Conservation (phyloP, 192 early-diverging fungal genomes). For the Coemansia sp. region DNA sequence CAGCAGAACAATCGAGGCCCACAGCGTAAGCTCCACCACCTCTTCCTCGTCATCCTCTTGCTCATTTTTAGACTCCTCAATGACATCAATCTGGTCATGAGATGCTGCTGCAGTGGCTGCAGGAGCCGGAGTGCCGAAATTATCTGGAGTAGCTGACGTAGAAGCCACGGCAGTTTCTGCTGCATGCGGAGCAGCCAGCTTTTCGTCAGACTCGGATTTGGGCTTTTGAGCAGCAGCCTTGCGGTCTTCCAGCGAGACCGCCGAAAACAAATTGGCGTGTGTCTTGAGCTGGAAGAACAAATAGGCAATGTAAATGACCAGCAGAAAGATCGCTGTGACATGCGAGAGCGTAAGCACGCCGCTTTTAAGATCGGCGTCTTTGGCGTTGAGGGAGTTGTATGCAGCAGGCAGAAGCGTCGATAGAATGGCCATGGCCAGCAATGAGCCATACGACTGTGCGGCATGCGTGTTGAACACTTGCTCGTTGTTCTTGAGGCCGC, state of each 20-base stretch:
- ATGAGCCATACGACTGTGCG: slow-evolving; percentile 69
- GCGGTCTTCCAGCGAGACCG: slow-evolving; percentile 32
- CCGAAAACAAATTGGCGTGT: slow-evolving; percentile 62
- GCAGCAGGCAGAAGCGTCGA: slow-evolving; percentile 72
- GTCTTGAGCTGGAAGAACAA: slow-evolving; percentile 77
- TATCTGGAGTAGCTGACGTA: slow-evolving; percentile 7
- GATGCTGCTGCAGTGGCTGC: slow-evolving; percentile 4
- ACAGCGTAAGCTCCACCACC: slow-evolving; percentile 56
- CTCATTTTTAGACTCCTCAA: not conserved
- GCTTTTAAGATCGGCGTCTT: slow-evolving; percentile 42
- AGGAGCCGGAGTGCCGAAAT: not conserved
- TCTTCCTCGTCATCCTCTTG: slow-evolving; percentile 62
- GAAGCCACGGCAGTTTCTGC: slow-evolving; percentile 8
- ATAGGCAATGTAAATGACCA: slow-evolving; percentile 65
- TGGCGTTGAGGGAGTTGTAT: slow-evolving; percentile 53
- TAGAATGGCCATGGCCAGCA: slow-evolving; percentile 65
- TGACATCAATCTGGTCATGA: slow-evolving; percentile 1
- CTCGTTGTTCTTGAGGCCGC: slow-evolving; percentile 72
- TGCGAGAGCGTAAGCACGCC: slow-evolving; percentile 61
- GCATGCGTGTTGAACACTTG: slow-evolving; percentile 70
- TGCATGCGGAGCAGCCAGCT: slow-evolving; percentile 6
- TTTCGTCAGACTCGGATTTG: slow-evolving; percentile 10
- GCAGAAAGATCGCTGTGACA: slow-evolving; percentile 64
- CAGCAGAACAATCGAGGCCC: slow-evolving; percentile 55
- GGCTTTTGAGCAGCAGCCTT: slow-evolving; percentile 31